phyloP scores from a whole-genome alignment of 768 basidiomycete genomes.

The Tricholoma flavovirens region DNA sequence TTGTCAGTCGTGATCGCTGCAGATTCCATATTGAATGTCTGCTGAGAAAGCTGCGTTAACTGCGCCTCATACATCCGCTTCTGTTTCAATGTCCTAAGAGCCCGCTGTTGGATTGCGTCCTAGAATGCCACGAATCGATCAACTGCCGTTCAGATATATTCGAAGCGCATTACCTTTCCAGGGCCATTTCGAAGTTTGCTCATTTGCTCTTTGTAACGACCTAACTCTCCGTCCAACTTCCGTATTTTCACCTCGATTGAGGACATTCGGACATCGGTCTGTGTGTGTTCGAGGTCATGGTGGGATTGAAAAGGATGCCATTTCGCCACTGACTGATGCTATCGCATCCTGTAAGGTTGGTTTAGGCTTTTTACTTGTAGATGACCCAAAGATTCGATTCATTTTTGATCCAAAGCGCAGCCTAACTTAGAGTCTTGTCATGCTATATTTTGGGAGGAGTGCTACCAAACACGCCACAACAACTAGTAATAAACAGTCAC shows the following conservation, averaged over 20 bases:
- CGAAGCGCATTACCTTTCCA: conserved; percentile 64
- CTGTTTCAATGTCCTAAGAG: conserved; percentile 87
- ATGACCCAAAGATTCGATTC: conserved; percentile 83
- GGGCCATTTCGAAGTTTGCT: conserved; percentile 88
- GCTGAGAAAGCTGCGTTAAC: conserved; percentile 84
- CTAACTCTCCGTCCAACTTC: conserved; percentile 92
- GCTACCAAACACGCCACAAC: too few relatives aligned
- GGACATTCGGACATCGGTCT: conserved; percentile 86
- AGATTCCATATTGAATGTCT: conserved; percentile 98
- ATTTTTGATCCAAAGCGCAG: too few relatives aligned
- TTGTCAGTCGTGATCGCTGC: conserved; percentile 96
- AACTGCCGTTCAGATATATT: neutral
- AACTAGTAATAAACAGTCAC: too few relatives aligned
- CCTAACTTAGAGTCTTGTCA: too few relatives aligned
- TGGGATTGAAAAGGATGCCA: conserved; percentile 3
- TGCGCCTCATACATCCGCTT: conserved; percentile 95
- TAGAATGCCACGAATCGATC: conserved; percentile 24
- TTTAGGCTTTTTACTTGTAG: conserved; percentile 76
- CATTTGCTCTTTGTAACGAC: conserved; percentile 94
- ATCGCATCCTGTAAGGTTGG: conserved; percentile 92
- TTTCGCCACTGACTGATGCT: conserved; percentile 51
- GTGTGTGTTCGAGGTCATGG: conserved; percentile 24
- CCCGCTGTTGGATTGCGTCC: conserved; percentile 93
- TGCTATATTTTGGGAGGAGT: too few relatives aligned
- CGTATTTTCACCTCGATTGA: conserved; percentile 95